A percentile compares a stretch with the other conserved stretches of the same genome.
Conservation (phyloP, 805 yeast genomes). For the Scheffersomyces stipitis region DNA sequence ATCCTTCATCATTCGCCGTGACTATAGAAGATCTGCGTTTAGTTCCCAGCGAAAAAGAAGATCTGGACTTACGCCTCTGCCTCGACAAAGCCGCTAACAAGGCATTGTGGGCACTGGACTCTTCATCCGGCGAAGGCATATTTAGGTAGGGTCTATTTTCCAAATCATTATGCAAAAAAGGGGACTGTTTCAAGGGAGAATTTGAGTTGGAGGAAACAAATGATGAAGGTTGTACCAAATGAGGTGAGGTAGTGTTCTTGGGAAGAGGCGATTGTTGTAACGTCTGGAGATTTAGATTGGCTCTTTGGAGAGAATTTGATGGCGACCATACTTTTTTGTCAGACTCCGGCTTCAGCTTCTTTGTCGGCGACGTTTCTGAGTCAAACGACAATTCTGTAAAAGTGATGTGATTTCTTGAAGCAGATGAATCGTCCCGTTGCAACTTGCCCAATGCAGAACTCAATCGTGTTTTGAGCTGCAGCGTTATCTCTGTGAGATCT, state of each 20-base stretch:
- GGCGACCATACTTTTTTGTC: constrained; percentile 16
- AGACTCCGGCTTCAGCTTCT: constrained; percentile 12
- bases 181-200: constrained; percentile 11
- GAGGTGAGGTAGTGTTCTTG: constrained; percentile 2
- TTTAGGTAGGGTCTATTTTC: constrained; percentile 4
- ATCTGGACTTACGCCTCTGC: constrained; percentile 25
- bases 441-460: constrained; percentile 42
- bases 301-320: constrained; percentile 21
- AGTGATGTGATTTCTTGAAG: constrained; percentile 16
- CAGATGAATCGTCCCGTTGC: constrained; percentile 24
- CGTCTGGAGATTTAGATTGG: constrained; percentile 39
- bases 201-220: constrained; percentile 2
- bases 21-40: not conserved
- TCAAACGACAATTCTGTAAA: constrained; percentile 31
- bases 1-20: constrained; percentile 1
- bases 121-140: constrained; percentile 37
- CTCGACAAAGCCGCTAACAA: constrained; percentile 40
- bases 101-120: constrained; percentile 47
- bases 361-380: constrained; percentile 18
- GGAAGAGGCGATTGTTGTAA: constrained; percentile 34
- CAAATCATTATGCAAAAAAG: constrained; percentile 5
- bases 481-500: constrained; percentile 38
- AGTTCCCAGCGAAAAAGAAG: constrained; percentile 14
- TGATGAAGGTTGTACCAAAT: not conserved
- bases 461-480: constrained; percentile 35